Evolutionary conservation across 345 rosid genomes (phyloP).

Genomic region (Anastatica hierochuntica): DNA sequence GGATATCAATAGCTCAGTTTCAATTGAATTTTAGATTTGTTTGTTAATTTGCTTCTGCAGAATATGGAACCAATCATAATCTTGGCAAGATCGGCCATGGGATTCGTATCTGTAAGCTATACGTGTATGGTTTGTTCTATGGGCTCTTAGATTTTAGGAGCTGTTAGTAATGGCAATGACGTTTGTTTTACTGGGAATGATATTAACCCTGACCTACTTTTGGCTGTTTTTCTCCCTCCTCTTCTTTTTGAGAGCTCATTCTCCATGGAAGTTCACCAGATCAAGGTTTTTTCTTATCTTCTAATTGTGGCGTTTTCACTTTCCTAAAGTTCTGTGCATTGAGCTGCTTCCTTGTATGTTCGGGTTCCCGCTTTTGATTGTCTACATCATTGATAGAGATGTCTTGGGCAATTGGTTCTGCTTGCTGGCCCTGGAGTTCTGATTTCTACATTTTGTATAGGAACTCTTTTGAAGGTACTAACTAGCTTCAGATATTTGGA

Average conservation of each 20-base stretch:
- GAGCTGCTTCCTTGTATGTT: neutral
- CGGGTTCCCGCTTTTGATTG: neutral
- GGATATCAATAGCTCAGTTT: neutral
- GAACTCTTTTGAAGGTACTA: conserved; percentile 66
- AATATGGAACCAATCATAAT: conserved; percentile 55
- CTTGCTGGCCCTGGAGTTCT: conserved; percentile 94
- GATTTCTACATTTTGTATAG: conserved; percentile 76
- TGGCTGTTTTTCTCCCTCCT: conserved; percentile 92
- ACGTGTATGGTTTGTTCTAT: neutral
- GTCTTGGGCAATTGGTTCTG: conserved; percentile 72
- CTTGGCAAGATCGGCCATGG: conserved; percentile 77
- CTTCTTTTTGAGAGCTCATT: conserved; percentile 92
- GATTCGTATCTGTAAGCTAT: conserved; percentile 73
- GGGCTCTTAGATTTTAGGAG: neutral
- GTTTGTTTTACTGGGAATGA: conserved; percentile 54
- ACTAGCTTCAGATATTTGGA: neutral
- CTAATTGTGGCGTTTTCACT: neutral
- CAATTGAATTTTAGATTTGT: neutral
- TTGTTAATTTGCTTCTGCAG: conserved; percentile 30
- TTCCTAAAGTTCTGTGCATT: neutral
- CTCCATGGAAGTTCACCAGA: conserved; percentile 86
- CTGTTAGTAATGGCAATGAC: neutral
- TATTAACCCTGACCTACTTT: conserved; percentile 67
- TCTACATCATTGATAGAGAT: conserved; percentile 39
- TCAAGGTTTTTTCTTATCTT: conserved; percentile 45